phyloP scores from a whole-genome alignment of 345 rosid genomes.

The Bretschneidera sinensis region DNA sequence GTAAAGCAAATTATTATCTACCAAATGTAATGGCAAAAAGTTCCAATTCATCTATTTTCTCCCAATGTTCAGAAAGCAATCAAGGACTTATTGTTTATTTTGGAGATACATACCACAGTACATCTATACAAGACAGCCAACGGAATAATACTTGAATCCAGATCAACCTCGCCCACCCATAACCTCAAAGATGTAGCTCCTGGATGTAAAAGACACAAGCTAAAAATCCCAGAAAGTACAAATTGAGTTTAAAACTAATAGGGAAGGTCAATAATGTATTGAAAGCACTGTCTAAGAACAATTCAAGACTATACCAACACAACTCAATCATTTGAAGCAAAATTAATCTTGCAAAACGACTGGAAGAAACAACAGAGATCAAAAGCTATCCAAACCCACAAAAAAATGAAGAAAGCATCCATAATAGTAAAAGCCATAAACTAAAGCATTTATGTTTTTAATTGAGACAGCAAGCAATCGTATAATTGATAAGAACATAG shows the following conservation, averaged over 20 bases:
- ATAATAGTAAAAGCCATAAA: no score
- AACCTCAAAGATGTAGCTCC: slow-evolving; percentile 52
- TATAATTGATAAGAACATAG: no score
- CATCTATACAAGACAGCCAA: slow-evolving; percentile 57
- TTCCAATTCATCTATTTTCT: background rate
- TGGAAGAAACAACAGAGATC: no score
- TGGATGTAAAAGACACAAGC: slow-evolving; percentile 29
- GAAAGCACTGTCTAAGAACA: background rate
- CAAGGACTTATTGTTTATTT: background rate
- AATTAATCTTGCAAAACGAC: background rate
- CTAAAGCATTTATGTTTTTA: no score
- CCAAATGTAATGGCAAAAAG: background rate
- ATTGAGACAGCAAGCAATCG: no score
- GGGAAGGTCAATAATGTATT: background rate
- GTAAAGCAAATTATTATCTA: background rate
- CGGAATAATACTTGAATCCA: slow-evolving; percentile 44
- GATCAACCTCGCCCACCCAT: slow-evolving; percentile 61
- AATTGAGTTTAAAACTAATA: background rate
- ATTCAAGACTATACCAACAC: no score
- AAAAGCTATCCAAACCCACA: no score
- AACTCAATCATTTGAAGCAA: background rate
- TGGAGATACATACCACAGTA: slow-evolving; percentile 40
- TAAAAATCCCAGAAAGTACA: slow-evolving; percentile 9
- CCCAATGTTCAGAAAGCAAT: background rate
- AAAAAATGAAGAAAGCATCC: no score